Evolutionary conservation across 148 eudicot genomes (phyloP), one percentile per base, ranked within the genome.

Genomic region (Heliosperma pusillum): DNA sequence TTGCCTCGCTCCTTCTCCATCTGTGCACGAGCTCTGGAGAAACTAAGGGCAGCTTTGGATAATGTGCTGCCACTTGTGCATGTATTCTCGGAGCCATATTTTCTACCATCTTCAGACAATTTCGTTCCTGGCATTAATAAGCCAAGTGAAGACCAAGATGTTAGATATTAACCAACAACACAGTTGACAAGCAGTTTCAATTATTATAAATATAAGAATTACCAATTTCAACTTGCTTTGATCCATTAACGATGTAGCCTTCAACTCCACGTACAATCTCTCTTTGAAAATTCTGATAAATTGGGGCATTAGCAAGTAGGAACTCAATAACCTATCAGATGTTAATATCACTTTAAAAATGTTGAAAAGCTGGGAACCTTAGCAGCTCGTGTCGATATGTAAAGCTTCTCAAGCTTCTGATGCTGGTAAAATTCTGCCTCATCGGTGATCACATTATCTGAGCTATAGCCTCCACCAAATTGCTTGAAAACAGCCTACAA

Each of bases 151-250:
- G 59, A 44, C 36, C 25, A 70, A 70, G 74, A 71, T 55, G 66
- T 47, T 44, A 45, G 77, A 79, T 47, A 58, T 16, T 21, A 73
- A 61, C 42, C 47, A n/a, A 36, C 17, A 65, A 68, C 47, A 66
- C 72, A 75, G 67, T 44, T 33, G 24, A 62, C 66, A 22, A 19
- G 9, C 21, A 36, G 26, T 25, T 24, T 59, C 29, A 40, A 68
- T 21, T 25, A 57, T 50, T 30, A 64, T n/a, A 62, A 25, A 59
- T 15, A 13, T 13, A 24, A 69, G 69, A 64, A 52, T 60, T 62
- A 92, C 98, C 98, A 74, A 94, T 91, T 74, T 94, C 98, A 79
- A 94, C 96, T 89, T 94, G 98, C 79, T 91, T 94, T 62, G 98
- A 91, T 69, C 98, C 98, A 42, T 91, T 90, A 52, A 94, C 98